A percentile compares a stretch with the other conserved stretches of the same genome.
Evolutionary conservation across 768 basidiomycete species (phyloP).

Genomic region (Amanita subjunquillea): DNA sequence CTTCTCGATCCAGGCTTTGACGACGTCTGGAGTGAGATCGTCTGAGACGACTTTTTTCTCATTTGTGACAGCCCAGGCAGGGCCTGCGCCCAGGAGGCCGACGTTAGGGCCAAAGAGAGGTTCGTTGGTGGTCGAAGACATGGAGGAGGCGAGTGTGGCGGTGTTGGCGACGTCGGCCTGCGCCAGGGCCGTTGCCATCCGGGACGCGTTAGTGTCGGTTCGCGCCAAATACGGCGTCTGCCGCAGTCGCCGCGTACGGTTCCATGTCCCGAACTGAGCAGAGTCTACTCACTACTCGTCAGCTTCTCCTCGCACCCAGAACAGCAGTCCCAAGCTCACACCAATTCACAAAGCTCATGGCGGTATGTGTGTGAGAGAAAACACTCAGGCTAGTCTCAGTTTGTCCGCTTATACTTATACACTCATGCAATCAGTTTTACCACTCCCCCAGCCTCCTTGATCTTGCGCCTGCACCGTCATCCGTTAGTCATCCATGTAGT

Average conservation of each 20-base stretch:
- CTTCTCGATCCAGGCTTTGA: constrained; percentile 78
- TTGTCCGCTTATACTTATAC: background rate
- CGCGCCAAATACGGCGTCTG: constrained; percentile 42
- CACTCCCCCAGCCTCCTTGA: constrained; percentile 91
- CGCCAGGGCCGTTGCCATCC: constrained; percentile 40
- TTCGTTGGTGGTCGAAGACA: constrained; percentile 40
- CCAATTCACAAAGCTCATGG: constrained; percentile 26
- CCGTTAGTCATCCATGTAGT: too few relatives aligned
- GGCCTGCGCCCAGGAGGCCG: constrained; percentile 59
- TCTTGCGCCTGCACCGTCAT: constrained; percentile 40
- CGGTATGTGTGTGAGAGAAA: background rate
- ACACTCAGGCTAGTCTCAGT: background rate
- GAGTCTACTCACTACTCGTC: constrained; percentile 19
- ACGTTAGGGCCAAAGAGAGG: constrained; percentile 90
- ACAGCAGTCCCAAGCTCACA: constrained; percentile 20
- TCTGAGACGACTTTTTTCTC: constrained; percentile 60
- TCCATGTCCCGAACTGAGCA: constrained; percentile 46
- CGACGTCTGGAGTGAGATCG: constrained; percentile 71
- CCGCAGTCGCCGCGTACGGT: constrained; percentile 42
- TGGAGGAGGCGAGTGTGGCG: constrained; percentile 1
- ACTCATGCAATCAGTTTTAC: constrained; percentile 82
- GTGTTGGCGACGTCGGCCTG: constrained; percentile 19
- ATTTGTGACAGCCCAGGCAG: constrained; percentile 55
- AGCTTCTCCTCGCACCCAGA: background rate
- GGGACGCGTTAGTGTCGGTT: constrained; percentile 36